phyloP scores from a whole-genome alignment of 2,329 filamentous ascomycete genomes.

The Neurospora sp. region DNA sequence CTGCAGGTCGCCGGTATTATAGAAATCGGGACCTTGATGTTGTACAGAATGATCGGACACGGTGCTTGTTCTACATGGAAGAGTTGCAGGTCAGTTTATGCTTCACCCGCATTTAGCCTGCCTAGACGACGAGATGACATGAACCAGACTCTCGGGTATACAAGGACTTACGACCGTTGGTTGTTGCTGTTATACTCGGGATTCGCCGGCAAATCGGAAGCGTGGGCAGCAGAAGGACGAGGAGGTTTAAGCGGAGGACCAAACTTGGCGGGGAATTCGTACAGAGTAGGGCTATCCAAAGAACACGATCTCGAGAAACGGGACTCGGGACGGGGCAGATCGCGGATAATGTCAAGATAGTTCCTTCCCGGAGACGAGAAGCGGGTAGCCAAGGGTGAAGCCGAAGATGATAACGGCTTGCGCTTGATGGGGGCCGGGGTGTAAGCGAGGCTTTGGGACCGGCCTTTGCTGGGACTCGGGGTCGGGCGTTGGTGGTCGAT shows the following conservation, averaged over 20 bases:
- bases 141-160: constrained; percentile 2
- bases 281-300: constrained; percentile 51
- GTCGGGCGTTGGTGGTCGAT: constrained; percentile 10
- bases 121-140: constrained; percentile 7
- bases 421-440: constrained; percentile 38
- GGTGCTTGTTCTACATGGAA: constrained; percentile 16
- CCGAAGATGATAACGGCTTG: constrained; percentile 49
- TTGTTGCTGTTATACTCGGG: constrained; percentile 10
- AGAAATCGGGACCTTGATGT: constrained; percentile 9
- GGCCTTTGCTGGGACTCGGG: constrained; percentile 21
- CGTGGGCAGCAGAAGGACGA: not conserved
- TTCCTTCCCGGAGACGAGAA: constrained; percentile 31
- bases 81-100: constrained; percentile 11
- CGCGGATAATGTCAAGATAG: constrained; percentile 26
- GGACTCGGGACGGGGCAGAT: constrained; percentile 39
- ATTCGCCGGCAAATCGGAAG: constrained; percentile 14
- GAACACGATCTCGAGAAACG: constrained; percentile 45
- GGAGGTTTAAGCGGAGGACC: constrained; percentile 4
- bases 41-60: constrained; percentile 12
- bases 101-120: constrained; percentile 15
- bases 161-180: constrained; percentile 16
- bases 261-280: constrained; percentile 39
- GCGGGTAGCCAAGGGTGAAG: constrained; percentile 39
- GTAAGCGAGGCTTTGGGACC: constrained; percentile 22
- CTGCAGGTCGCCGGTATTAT: constrained; percentile 16